A percentile compares a stretch with the other conserved stretches of the same genome.
phyloP scores from a whole-genome alignment of 352 stramenopile species.

The Globisporangium uncinulatum region DNA sequence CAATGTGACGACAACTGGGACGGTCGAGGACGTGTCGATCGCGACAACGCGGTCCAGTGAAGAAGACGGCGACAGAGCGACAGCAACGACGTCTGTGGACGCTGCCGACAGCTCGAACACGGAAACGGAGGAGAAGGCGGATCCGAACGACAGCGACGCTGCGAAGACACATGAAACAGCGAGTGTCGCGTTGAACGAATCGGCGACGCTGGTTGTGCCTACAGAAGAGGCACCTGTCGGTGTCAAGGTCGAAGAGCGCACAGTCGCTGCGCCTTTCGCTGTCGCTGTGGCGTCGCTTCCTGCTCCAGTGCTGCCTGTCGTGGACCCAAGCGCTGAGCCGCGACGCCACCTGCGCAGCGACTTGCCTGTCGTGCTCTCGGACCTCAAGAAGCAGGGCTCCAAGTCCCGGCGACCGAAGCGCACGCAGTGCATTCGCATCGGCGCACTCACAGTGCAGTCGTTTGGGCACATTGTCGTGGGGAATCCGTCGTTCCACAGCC shows the following conservation, averaged over 20 bases:
- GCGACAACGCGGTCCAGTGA: not conserved
- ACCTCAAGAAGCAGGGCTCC: conserved; percentile 62
- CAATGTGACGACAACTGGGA: not conserved
- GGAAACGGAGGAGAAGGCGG: not conserved
- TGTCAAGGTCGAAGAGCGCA: not conserved
- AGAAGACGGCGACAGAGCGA: not conserved
- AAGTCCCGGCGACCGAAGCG: conserved; percentile 38
- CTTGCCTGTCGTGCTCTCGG: conserved; percentile 25
- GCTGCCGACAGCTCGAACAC: not conserved
- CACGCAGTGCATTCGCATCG: conserved; percentile 60
- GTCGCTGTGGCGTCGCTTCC: not conserved
- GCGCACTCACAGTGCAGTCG: conserved; percentile 75
- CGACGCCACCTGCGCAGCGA: conserved; percentile 40
- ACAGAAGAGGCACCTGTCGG: not conserved
- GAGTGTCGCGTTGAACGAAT: not conserved
- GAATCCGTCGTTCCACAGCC: conserved; percentile 82
- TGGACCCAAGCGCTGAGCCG: conserved; percentile 38
- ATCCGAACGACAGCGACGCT: not conserved
- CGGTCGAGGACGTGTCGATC: not conserved
- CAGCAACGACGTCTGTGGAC: not conserved
- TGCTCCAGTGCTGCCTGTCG: conserved; percentile 30
- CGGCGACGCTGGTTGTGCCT: not conserved
- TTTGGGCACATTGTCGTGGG: conserved; percentile 75
- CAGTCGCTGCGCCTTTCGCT: not conserved
- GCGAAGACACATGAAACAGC: not conserved